phyloP scores from a whole-genome alignment of 2,329 filamentous ascomycete genomes.

The Calycina herbarum region DNA sequence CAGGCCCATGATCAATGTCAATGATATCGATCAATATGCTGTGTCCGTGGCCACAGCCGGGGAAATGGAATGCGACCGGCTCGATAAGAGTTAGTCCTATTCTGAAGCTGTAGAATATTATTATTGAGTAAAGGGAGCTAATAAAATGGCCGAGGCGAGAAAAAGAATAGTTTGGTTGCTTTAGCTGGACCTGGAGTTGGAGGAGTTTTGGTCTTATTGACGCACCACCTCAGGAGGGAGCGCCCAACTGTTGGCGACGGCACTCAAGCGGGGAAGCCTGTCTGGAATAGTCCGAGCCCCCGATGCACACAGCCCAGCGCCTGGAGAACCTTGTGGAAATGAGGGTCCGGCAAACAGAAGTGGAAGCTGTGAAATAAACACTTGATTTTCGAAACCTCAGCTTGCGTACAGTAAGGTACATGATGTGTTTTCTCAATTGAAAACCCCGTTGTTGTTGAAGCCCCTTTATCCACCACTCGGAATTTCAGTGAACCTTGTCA shows the following conservation, averaged over 20 bases:
- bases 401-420: background rate
- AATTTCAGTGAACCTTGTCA: background rate
- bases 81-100: background rate
- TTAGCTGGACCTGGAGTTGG: background rate
- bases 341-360: background rate
- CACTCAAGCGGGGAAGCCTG: constrained; percentile 3
- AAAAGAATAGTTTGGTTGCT: background rate
- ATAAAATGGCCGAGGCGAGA: background rate
- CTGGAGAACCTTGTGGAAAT: constrained; percentile 1
- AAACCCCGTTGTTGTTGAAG: background rate
- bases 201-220: constrained; percentile 3
- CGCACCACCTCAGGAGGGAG: background rate
- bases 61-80: background rate
- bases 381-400: background rate
- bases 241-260: background rate
- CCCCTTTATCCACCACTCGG: background rate
- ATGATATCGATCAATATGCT: background rate
- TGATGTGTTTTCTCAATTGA: background rate
- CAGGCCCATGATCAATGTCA: constrained; percentile 56
- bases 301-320: background rate
- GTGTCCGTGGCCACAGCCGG: background rate
- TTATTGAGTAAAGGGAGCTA: background rate
- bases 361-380: background rate
- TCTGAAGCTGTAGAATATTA: background rate
- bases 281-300: background rate